phyloP scores from a whole-genome alignment of 495 filamentous ascomycete species.

The Trypethelium eluteriae region DNA sequence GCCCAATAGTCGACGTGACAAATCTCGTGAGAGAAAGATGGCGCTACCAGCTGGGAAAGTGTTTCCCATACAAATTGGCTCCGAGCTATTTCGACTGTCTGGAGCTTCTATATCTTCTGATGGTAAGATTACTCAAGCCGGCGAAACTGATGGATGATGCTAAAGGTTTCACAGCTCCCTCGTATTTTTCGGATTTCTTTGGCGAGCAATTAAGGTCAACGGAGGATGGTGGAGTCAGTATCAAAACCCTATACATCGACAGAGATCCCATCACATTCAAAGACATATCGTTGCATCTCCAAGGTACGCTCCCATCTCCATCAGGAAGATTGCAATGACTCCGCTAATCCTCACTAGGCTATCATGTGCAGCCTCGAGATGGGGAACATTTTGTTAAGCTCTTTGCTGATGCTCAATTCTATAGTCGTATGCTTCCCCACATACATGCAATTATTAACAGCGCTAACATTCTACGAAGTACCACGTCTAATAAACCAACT shows the following conservation, averaged over 20 bases:
- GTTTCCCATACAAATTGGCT: constrained; percentile 91
- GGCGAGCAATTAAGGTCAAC: constrained; percentile 64
- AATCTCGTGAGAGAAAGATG: background rate
- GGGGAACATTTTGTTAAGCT: constrained; percentile 80
- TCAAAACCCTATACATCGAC: constrained; percentile 85
- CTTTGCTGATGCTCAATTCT: constrained; percentile 95
- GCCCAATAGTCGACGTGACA: background rate
- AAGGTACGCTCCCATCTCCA: constrained; percentile 39
- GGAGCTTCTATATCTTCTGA: constrained; percentile 94
- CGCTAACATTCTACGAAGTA: constrained; percentile 42
- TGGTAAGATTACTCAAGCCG: constrained; percentile 58
- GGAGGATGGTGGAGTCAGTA: constrained; percentile 46
- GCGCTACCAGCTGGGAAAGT: constrained; percentile 55
- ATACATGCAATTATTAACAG: constrained; percentile 19
- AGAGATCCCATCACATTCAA: constrained; percentile 83
- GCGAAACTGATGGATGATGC: constrained; percentile 19
- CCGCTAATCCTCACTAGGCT: constrained; percentile 44
- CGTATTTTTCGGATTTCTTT: constrained; percentile 96
- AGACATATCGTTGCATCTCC: constrained; percentile 84
- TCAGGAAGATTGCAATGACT: background rate
- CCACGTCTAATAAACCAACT: constrained; percentile 86
- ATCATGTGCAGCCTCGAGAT: constrained; percentile 77
- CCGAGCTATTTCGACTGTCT: constrained; percentile 82
- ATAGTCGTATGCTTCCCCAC: constrained; percentile 53
- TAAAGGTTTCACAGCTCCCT: constrained; percentile 72